These are phyloP conservation scores for Arachnopeziza araneosa DNA, from an alignment of 2,329 filamentous ascomycete genomes.

Conservation along the genomic window DNA sequence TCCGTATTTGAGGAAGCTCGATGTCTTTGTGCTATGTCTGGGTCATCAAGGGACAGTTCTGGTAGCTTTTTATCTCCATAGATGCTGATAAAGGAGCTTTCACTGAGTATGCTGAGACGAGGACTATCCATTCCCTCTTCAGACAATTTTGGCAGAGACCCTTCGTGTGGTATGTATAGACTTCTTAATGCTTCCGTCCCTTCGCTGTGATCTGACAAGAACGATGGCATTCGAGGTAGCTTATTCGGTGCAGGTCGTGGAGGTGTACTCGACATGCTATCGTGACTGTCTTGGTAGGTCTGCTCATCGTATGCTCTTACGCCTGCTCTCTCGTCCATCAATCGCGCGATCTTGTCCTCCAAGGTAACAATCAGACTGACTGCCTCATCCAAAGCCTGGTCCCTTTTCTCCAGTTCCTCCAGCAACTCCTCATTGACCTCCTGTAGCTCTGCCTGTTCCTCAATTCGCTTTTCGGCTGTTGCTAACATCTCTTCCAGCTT, in stretches of 20 bases:
- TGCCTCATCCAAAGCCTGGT: slow-evolving; percentile 66
- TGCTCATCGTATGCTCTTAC: slow-evolving; percentile 35
- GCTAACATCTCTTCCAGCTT: slow-evolving; percentile 54
- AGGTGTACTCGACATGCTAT: slow-evolving; percentile 23
- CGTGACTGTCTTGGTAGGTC: slow-evolving; percentile 18
- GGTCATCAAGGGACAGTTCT: slow-evolving; percentile 3
- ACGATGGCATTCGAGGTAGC: slow-evolving; percentile 57
- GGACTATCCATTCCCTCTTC: slow-evolving; percentile 47
- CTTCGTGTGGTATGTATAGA: slow-evolving; percentile 43
- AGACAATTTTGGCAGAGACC: slow-evolving; percentile 44
- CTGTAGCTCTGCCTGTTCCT: slow-evolving; percentile 43
- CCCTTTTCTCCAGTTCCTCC: slow-evolving; percentile 58
- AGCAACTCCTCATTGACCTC: slow-evolving; percentile 54
- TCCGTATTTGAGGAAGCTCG: slow-evolving; percentile 13
- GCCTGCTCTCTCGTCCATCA: slow-evolving; percentile 37
- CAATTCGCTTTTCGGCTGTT: slow-evolving; percentile 39
- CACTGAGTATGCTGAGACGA: slow-evolving; percentile 57
- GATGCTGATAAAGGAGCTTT: slow-evolving; percentile 61
- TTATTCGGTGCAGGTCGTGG: slow-evolving; percentile 8
- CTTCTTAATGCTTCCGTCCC: slow-evolving; percentile 56
- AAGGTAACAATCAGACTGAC: slow-evolving; percentile 63
- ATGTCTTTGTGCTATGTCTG: not conserved
- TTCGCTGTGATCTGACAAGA: slow-evolving; percentile 54
- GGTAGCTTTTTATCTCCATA: slow-evolving; percentile 45
- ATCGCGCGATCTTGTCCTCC: slow-evolving; percentile 50